Base-by-base conservation (phyloP, 139 green algal genomes). In the Chlorella sp. region DNA sequence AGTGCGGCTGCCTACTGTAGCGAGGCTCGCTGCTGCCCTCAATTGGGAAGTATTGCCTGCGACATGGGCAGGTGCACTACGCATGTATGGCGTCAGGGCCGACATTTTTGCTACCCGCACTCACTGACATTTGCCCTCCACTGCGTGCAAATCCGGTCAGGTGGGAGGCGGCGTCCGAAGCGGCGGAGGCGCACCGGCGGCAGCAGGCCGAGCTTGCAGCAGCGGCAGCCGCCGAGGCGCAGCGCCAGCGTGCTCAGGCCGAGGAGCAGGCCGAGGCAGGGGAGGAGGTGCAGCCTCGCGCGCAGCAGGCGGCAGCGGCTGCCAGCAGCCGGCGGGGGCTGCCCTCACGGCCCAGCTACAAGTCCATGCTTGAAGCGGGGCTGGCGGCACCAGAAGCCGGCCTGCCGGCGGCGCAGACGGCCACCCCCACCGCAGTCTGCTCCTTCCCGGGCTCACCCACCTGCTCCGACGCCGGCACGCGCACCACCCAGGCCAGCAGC, bases 321-420 rank as follows among this genome's bases (percentile, higher is more conserved):
- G 56, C 32, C 36, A 60, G 56, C 36, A 34, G 41, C 28, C 34
- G 40, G 13, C 46, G 32, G 30, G 38, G 26, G 28, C 79, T 51
- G n/a, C 64, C 11, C 48, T 67, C 48, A 17, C 74, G 64, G 24
- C 64, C 77, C 46, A 82, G 68, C 69, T 85, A 88, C 72, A 84
- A 88, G 73, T 51, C 44, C 48, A 88, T 84, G 75, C 58, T 88
- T 43, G 34, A 36, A 4, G 58, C n/a, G 16, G 73, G 84, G 8
- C 79, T 76, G 79, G 64, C 48, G 32, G 30, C 46, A 5, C 46
- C 41, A 0, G 77, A 64, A 14, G 38, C 36, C 22, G 64, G 32
- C 28, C 51, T 34, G 34, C 76, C 46, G 6, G n/a, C 22, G 46
- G 34, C 36, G 43, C 72, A 81, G 56, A 58, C 68, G 5, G 46